Evolutionary conservation across 805 yeast genomes (phyloP).

Genomic region (Sungouiozyma ichnusensis): DNA sequence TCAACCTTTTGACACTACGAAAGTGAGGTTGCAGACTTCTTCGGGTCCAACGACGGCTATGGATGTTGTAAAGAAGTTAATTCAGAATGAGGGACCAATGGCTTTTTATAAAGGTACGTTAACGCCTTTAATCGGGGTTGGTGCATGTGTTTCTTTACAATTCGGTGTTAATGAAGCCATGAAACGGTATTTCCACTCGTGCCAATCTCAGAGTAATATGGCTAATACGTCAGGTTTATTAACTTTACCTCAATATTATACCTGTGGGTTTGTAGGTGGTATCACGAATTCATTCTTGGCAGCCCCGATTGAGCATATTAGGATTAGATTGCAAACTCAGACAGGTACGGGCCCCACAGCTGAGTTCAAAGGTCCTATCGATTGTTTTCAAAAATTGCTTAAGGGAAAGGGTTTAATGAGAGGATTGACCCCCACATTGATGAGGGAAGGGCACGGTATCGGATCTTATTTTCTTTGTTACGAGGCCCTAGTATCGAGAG

Average conservation of each 20-base stretch:
- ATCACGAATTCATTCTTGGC: constrained; percentile 83
- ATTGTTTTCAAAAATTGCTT: constrained; percentile 39
- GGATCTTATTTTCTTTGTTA: constrained; percentile 85
- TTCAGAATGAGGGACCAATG: constrained; percentile 68
- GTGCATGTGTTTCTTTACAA: constrained; percentile 94
- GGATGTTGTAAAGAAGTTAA: constrained; percentile 64
- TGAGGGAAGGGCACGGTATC: constrained; percentile 80
- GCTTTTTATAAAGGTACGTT: constrained; percentile 92
- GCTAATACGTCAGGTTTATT: constrained; percentile 24
- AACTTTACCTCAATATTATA: constrained; percentile 55
- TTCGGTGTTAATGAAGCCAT: constrained; percentile 90
- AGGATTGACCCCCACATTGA: constrained; percentile 73
- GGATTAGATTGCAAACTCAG: constrained; percentile 80
- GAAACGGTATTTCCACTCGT: constrained; percentile 62
- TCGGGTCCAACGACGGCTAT: constrained; percentile 59
- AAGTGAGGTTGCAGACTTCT: constrained; percentile 84
- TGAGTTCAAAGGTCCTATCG: constrained; percentile 43
- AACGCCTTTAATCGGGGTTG: constrained; percentile 92
- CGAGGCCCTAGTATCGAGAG: constrained; percentile 67
- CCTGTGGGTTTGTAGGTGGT: constrained; percentile 91
- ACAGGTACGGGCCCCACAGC: constrained; percentile 33
- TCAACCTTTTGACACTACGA: constrained; percentile 92
- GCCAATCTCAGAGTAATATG: constrained; percentile 18
- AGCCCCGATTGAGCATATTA: constrained; percentile 87
- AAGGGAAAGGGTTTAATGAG: constrained; percentile 53